These are phyloP conservation scores for Microcera coccophila DNA, from an alignment of 2,329 filamentous ascomycete species.

Conservation along the genomic window DNA sequence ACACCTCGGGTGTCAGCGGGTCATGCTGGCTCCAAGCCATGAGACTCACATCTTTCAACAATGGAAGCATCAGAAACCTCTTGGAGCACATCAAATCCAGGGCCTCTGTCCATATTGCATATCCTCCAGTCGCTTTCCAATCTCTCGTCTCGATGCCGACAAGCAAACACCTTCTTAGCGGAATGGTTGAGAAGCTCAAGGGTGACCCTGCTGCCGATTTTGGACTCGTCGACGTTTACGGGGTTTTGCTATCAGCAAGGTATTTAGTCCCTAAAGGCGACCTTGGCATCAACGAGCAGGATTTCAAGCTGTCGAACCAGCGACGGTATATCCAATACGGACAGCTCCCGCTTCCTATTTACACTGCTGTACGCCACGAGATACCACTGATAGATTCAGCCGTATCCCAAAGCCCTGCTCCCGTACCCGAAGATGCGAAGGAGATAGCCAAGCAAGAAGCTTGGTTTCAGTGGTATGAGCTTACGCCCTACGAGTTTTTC, in stretches of 20 bases:
- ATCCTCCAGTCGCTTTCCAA: conserved; percentile 77
- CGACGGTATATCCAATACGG: conserved; percentile 70
- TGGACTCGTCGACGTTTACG: conserved; percentile 91
- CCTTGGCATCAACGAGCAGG: conserved; percentile 63
- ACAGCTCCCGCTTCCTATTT: conserved; percentile 84
- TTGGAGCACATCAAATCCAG: conserved; percentile 84
- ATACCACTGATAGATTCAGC: conserved; percentile 63
- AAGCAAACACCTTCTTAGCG: conserved; percentile 84
- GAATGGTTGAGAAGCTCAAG: conserved; percentile 86
- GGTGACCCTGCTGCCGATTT: conserved; percentile 69
- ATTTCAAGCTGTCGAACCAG: conserved; percentile 92
- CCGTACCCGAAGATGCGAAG: conserved; percentile 47
- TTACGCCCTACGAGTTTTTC: conserved; percentile 91
- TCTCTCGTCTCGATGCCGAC: conserved; percentile 85
- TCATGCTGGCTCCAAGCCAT: conserved; percentile 93
- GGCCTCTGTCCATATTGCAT: conserved; percentile 84
- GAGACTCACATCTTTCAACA: conserved; percentile 69
- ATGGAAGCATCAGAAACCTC: conserved; percentile 62
- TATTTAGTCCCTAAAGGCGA: conserved; percentile 81
- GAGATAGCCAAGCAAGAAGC: conserved; percentile 59
- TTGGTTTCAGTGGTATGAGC: conserved; percentile 98
- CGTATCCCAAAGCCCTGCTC: conserved; percentile 17
- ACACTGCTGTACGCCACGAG: conserved; percentile 92
- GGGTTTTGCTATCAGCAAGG: conserved; percentile 76
- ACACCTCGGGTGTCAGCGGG: conserved; percentile 91